Evolutionary conservation across 345 rosid genomes (phyloP), one percentile per base, ranked within the genome.

Genomic region (Gossypium turneri): DNA sequence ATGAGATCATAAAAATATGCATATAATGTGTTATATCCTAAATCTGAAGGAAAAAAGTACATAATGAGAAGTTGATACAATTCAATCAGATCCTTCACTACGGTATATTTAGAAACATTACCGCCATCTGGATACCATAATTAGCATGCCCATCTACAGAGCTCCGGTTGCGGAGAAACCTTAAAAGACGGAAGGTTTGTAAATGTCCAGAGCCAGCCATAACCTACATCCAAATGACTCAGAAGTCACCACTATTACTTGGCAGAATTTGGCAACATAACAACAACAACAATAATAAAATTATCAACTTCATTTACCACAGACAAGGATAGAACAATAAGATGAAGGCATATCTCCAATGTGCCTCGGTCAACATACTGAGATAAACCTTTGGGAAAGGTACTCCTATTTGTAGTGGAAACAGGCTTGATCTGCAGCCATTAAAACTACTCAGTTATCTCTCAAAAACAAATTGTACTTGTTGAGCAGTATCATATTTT

Each of bases 191-290:
- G 80, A 94, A 88, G 55, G 90, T 86, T 80, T 90, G 88, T 72
- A 94, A 85, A 87, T 92, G 90, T 78, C 98, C 98, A 55, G 98
- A 91, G 75, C 98, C 98, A 76, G 98, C 97, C 98, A 94, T 94
- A 76, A 92, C 92, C 98, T 94, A 79, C 72, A 79, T 76, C 74
- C 52, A 55, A 34, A 73, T 76, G 29, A 67, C 72, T 70, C 62
- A 77, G 67, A 66, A 69, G 69, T 74, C 75, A 73, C 60, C 51
- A 56, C 52, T n/a, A n/a, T 19, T 29, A 67, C 74, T 60, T 70
- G 41, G 48, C 16, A 66, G 15, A 22, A 71, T 58, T 24, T 22
- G 41, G 13, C 45, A 43, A 57, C 15, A 59, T 59, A 59, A 59
- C 8, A 59, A 60, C 15, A 59, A 59, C 2, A 70, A 38, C 48